Base-by-base conservation (phyloP, 1,284 basidiomycete species). In the Melampsora larici-populina region DNA sequence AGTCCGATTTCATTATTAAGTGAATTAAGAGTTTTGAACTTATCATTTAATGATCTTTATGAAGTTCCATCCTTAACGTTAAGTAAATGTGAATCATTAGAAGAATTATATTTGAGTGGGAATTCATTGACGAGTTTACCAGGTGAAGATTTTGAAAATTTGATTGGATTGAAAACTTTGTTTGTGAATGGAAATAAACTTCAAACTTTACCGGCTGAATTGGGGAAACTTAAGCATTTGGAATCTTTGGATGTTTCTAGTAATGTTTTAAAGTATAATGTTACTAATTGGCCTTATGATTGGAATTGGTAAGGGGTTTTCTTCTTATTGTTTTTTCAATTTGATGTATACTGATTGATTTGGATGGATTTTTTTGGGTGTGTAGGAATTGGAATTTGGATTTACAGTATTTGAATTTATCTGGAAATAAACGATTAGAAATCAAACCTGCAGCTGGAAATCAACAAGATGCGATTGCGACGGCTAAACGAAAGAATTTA, bases 281-380 rank as follows among this genome's bases (percentile, higher is more conserved):
- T 98, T 81, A 92, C 94, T 82, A 99, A 99, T 83, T 96, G 91
- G 91, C 93, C 96, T 82, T 99, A 96, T 85, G 97, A 99, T 85
- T 99, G 96, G 96, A 99, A 99, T 84, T 99, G 97, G 97, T 94
- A 80, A 73, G 60, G 63, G 79, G 29, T 63, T 65, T 65, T 62
- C 49, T 51, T 63, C 29, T 63, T 21, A 6, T 43, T 36, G 31
- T 60, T 24, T 29, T 49, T n/a, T 24, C 11, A 6, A 2, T 24
- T 48, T 26, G 1, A 24, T 6, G 55, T 24, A n/a, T n/a, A n/a
- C n/a, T n/a, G 55, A 60, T 24, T 24, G 55, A 58, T 29, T 1
- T 26, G 55, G 21, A 21, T 62, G 31, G 46, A 29, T 11, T 63
- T 62, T 31, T n/a, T 46, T 60, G 58, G 11, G 60, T 70, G 21